Percentiles rank a stretch among this genome's conserved stretches.
Evolutionary conservation across 2,329 filamentous ascomycete species (phyloP).

Genomic region (Sporothrix pallida): DNA sequence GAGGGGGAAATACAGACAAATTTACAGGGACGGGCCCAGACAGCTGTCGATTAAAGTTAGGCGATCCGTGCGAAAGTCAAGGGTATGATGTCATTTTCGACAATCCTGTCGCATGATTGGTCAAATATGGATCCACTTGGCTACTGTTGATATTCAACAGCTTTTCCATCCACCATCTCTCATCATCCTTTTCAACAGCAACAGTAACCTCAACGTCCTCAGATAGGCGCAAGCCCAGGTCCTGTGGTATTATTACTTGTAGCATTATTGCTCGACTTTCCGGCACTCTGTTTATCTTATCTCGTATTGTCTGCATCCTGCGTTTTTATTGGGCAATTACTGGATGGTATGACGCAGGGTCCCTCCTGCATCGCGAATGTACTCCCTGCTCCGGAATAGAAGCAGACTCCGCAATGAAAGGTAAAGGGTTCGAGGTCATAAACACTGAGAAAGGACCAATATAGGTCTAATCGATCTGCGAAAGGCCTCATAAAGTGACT

Average conservation of each 20-base stretch:
- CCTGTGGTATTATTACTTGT: too few species aligned
- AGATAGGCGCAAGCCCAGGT: not conserved
- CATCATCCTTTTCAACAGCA: not conserved
- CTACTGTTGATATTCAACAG: not conserved
- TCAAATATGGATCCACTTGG: not conserved
- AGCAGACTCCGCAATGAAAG: too few species aligned
- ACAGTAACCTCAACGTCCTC: not conserved
- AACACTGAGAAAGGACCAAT: not conserved
- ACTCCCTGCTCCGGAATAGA: too few species aligned
- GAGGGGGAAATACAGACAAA: not conserved
- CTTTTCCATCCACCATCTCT: not conserved
- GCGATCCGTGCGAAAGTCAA: not conserved
- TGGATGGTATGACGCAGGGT: not conserved
- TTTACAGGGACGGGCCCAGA: not conserved
- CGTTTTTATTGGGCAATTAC: not conserved
- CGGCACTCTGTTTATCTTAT: too few species aligned
- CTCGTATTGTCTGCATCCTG: too few species aligned
- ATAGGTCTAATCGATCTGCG: too few species aligned
- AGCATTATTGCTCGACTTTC: too few species aligned
- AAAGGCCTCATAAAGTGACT: too few species aligned
- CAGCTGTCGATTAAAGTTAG: slow-evolving; percentile 6
- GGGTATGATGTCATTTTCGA: slow-evolving; percentile 3
- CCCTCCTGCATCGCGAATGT: not conserved
- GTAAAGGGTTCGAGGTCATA: too few species aligned
- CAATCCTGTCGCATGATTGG: not conserved